Evolutionary conservation across 2,329 filamentous ascomycete species (phyloP), one percentile per base, ranked within the genome.

Genomic region (Catunica adiposa): DNA sequence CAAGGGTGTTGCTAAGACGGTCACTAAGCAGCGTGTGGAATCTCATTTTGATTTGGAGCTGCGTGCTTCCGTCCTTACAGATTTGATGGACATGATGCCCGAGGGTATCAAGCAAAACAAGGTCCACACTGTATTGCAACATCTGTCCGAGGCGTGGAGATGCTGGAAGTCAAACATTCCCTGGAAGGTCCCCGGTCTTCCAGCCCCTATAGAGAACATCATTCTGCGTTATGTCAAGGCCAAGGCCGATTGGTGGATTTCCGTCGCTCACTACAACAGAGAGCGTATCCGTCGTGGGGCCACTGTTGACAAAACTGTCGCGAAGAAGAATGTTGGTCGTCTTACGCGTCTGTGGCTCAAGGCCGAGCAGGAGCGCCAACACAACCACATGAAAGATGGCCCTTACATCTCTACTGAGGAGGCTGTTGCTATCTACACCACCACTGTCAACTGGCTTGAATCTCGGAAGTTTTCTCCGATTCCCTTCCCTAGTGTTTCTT

Each of bases 151-250:
- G 72, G 92, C 92, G 14, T 98, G 92, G 92, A 80, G 92, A 71
- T 98, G 92, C 73, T 98, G 92, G 92, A 98, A 98, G 82, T 96
- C 89, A 71, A 98, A 98, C 65, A 98, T 98, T 62, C 92, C 92
- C 0, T 98, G 92, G 92, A 98, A 98, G 73, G 92, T 98, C 2
- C 92, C 92, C 53, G 94, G 92, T 38, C 71, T 98, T 59, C 92
- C 92, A 42, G 94, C 94, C 14, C 90, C 92, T 0, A 97, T 98
- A 60, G 92, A 98, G 70, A 98, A 97, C 65, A 95, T 98, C 63
- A 98, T 98, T 64, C 75, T 98, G 60, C 86, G 92, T 64, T 98
- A 98, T 63, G 94, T 98, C 63, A 98, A 98, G 75, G 90, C 89
- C 62, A 98, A 98, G 75, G 92, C 92, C 17, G 92, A 98, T 67